Evolutionary conservation across 805 yeast genomes (phyloP).

Genomic region (Sugiyamaella qingdaonensis): DNA sequence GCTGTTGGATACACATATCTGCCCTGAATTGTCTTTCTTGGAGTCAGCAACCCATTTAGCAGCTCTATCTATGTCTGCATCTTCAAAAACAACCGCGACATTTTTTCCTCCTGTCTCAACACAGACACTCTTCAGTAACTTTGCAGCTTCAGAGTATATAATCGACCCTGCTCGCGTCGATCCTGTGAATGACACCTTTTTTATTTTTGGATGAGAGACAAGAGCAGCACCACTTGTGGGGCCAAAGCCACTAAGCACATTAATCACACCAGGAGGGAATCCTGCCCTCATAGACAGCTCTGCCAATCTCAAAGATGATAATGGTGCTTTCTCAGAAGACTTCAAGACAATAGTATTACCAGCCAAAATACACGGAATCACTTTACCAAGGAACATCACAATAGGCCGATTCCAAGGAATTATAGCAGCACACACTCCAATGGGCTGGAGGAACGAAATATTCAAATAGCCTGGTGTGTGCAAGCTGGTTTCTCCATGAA

Average conservation of each 20-base stretch:
- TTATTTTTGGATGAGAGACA: slow-evolving; percentile 51
- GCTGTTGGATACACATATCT: slow-evolving; percentile 79
- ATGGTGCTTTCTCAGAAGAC: slow-evolving; percentile 75
- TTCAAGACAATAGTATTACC: slow-evolving; percentile 74
- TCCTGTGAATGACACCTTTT: slow-evolving; percentile 74
- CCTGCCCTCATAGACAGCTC: slow-evolving; percentile 61
- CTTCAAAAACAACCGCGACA: slow-evolving; percentile 70
- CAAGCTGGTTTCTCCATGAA: slow-evolving; percentile 11
- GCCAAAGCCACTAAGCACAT: slow-evolving; percentile 48
- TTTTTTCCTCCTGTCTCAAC: slow-evolving; percentile 81
- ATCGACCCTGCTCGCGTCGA: slow-evolving; percentile 69
- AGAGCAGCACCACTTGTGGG: slow-evolving; percentile 49
- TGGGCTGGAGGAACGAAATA: slow-evolving; percentile 53
- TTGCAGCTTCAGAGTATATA: slow-evolving; percentile 54
- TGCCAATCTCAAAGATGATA: slow-evolving; percentile 64
- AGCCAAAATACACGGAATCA: slow-evolving; percentile 72
- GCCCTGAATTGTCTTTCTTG: slow-evolving; percentile 74
- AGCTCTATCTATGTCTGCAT: slow-evolving; percentile 47
- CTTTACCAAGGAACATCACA: slow-evolving; percentile 69
- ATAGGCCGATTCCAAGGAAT: slow-evolving; percentile 85
- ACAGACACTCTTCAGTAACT: slow-evolving; percentile 64
- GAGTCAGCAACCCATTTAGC: slow-evolving; percentile 57
- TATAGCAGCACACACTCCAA: slow-evolving; percentile 71
- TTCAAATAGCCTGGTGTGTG: neutral
- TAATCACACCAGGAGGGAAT: slow-evolving; percentile 63